Base-by-base conservation (phyloP, 129 eudicot species). In the Flaveria bidentis region DNA sequence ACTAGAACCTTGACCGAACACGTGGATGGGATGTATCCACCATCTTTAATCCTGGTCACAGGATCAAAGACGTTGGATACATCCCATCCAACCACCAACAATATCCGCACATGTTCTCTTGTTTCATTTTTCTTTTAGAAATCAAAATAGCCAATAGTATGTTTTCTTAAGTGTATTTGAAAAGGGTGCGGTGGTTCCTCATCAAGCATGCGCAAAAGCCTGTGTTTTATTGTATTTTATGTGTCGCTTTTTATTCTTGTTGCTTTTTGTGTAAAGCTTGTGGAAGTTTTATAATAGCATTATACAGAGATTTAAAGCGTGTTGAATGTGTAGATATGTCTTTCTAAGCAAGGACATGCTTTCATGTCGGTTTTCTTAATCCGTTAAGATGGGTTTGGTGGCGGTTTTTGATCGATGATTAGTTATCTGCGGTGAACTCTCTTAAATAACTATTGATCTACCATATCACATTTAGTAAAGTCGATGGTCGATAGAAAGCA, bases 1-100 rank as follows among this genome's bases (percentile, higher is more conserved):
- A 89, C 86, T 92, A 82, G 96, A 92, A 83, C 88, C 98, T 65
- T 89, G 87, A 80, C 16, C 12, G 23, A 23, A 58, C 50, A 52
- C 42, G 46, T 9, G 69, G 76, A 26, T 20, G 57, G 75, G 82
- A 25, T 57, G 76, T n/a, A 68, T 61, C 69, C 0, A 12, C 16
- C 58, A 69, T 51, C 49, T 57, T 57, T 12, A 2, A 56, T 67
- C 57, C 56, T 69, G 22, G 23, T 44, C 51, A 41, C 16, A 55
- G 18, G 77, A 72, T 53, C 5, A 9, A 17, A 25, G 51, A 72
- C 20, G 65, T 55, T 18, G 7, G 77, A 49, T 73, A 56, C 47
- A 39, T 56, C 45, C 16, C 26, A 73, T 56, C 39, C 13, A 41
- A 53, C 51, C 11, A 23, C 67, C 42, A 53, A 72, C 30, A 41